Percentiles rank a stretch among this genome's conserved stretches.
Conservation (phyloP, 2,329 filamentous ascomycete species). For the Karstenula rhodostoma region DNA sequence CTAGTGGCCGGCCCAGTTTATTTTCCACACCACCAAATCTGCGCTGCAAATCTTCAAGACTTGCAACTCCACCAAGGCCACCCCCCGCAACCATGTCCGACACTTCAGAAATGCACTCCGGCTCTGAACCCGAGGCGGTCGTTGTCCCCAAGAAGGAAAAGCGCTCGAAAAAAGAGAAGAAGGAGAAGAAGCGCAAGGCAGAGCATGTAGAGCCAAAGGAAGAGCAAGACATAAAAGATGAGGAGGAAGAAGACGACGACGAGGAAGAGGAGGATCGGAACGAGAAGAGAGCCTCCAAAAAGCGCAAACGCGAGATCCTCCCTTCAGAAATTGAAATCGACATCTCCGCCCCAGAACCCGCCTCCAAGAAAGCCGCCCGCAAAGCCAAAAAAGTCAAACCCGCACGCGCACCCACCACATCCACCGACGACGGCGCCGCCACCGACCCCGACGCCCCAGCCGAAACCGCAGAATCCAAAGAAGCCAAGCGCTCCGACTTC, state of each 20-base stretch:
- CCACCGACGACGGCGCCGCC: slow-evolving; percentile 17
- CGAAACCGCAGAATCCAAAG: slow-evolving; percentile 45
- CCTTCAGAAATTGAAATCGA: slow-evolving; percentile 82
- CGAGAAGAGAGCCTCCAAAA: slow-evolving; percentile 45
- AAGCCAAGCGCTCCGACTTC: slow-evolving; percentile 72
- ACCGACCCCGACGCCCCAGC: slow-evolving; percentile 34
- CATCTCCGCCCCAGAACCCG: slow-evolving; percentile 85
- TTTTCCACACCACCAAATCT: slow-evolving; percentile 7
- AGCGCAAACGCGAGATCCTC: slow-evolving; percentile 67
- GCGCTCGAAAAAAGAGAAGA: slow-evolving; percentile 38
- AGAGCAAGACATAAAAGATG: slow-evolving; percentile 30
- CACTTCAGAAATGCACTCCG: background rate
- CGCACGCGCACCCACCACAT: slow-evolving; percentile 32
- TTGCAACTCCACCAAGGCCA: background rate
- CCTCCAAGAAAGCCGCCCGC: slow-evolving; percentile 91
- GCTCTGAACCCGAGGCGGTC: slow-evolving; percentile 18
- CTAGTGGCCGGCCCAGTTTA: slow-evolving; percentile 4
- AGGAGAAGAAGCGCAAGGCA: slow-evolving; percentile 36
- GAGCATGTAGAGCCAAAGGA: slow-evolving; percentile 31
- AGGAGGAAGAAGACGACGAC: slow-evolving; percentile 16
- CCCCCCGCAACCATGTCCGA: background rate
- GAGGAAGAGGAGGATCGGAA: slow-evolving; percentile 25
- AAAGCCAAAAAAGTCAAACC: slow-evolving; percentile 84
- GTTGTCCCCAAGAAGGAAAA: slow-evolving; percentile 30
- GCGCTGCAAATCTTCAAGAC: slow-evolving; percentile 6